Evolutionary conservation across 73 alveolate species (phyloP).

Genomic region (Paramecium sexaurelia): DNA sequence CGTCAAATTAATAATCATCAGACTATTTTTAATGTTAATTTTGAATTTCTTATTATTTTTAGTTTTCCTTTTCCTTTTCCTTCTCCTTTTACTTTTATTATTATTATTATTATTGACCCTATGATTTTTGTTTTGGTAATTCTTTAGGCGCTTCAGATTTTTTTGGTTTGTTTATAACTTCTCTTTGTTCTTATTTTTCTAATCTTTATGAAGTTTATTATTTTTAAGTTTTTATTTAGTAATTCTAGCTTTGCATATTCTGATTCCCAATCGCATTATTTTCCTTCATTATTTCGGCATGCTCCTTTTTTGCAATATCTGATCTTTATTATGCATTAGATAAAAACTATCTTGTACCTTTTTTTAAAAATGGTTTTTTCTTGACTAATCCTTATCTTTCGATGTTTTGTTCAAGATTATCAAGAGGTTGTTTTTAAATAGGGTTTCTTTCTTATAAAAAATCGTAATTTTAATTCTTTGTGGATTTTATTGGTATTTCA

Average conservation of each 20-base stretch:
- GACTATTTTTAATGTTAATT: not conserved
- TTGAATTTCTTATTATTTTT: not conserved
- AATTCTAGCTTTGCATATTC: not conserved
- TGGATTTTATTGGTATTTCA: not conserved
- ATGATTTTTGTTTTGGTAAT: not conserved
- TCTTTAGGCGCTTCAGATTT: not conserved
- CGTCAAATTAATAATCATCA: conserved; percentile 57
- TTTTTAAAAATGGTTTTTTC: conserved; percentile 55
- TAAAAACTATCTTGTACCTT: conserved; percentile 60
- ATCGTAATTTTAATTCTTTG: not conserved
- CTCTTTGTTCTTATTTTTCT: not conserved
- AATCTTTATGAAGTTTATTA: not conserved
- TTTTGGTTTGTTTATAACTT: conserved; percentile 10
- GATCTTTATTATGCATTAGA: conserved; percentile 64
- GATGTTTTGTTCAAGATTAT: not conserved
- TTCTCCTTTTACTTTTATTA: not conserved
- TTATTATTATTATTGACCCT: not conserved
- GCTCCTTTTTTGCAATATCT: conserved; percentile 54
- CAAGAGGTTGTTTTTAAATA: not conserved
- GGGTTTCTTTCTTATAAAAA: not conserved
- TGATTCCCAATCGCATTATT: conserved; percentile 18
- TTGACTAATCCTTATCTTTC: not conserved
- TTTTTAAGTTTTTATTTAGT: not conserved
- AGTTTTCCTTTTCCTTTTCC: not conserved
- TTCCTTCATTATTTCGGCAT: conserved; percentile 51